A percentile compares a stretch with the other conserved stretches of the same genome.
Conservation (phyloP, 805 yeast genomes). For the Candida verbasci region DNA sequence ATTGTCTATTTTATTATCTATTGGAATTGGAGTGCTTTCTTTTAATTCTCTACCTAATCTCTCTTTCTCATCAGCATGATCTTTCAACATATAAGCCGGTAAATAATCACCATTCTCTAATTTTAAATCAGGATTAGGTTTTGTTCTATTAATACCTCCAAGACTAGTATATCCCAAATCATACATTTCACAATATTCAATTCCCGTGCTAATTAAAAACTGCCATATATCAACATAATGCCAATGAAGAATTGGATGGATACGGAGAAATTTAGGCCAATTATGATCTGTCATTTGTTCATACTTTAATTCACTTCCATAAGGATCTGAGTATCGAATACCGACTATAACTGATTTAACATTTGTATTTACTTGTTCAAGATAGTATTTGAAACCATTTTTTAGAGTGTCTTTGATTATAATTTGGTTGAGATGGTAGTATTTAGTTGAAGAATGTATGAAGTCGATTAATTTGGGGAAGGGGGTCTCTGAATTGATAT, state of each 20-base stretch:
- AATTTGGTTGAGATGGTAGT: slow-evolving; percentile 52
- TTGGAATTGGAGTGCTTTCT: background rate
- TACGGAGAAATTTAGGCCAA: slow-evolving; percentile 84
- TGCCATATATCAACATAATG: slow-evolving; percentile 80
- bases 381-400: slow-evolving; percentile 63
- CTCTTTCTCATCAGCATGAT: slow-evolving; percentile 58
- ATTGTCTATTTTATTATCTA: background rate
- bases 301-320: slow-evolving; percentile 52
- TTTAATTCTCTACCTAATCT: slow-evolving; percentile 28
- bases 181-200: slow-evolving; percentile 72
- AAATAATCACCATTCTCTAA: slow-evolving; percentile 21
- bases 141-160: slow-evolving; percentile 73
- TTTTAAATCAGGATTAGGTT: slow-evolving; percentile 58
- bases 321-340: slow-evolving; percentile 84
- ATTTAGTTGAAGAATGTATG: slow-evolving; percentile 47
- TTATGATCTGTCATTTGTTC: slow-evolving; percentile 79
- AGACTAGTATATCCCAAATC: slow-evolving; percentile 85
- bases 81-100: slow-evolving; percentile 58
- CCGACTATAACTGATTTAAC: slow-evolving; percentile 84
- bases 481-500: slow-evolving; percentile 69
- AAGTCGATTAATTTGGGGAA: slow-evolving; percentile 70
- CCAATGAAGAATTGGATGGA: slow-evolving; percentile 92
- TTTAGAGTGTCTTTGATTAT: slow-evolving; percentile 50
- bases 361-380: slow-evolving; percentile 42
- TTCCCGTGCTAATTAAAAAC: slow-evolving; percentile 55